phyloP scores from a whole-genome alignment of 2,329 filamentous ascomycete genomes.

The Metarhizium brunneum region DNA sequence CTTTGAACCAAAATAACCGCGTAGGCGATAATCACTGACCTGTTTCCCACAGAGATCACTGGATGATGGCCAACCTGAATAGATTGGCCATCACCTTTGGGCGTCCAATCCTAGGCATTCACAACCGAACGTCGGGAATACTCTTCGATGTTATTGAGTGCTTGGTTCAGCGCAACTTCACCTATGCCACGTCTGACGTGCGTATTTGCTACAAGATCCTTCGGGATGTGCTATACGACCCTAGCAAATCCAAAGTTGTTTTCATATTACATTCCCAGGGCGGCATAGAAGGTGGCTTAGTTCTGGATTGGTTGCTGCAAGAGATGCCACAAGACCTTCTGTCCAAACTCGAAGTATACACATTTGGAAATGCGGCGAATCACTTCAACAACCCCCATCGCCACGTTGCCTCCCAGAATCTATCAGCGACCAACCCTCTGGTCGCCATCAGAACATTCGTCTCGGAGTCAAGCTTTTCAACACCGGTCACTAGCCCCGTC shows the following conservation, averaged over 20 bases:
- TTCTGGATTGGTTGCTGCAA: constrained; percentile 68
- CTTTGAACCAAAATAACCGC: not conserved
- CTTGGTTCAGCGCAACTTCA: constrained; percentile 65
- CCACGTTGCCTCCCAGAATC: constrained; percentile 34
- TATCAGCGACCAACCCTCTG: constrained; percentile 23
- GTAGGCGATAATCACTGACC: not conserved
- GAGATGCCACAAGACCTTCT: constrained; percentile 59
- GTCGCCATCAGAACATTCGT: constrained; percentile 23
- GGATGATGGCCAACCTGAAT: constrained; percentile 63
- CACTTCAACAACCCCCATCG: constrained; percentile 72
- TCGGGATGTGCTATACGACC: constrained; percentile 54
- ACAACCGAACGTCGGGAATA: constrained; percentile 66
- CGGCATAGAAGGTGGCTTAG: constrained; percentile 62
- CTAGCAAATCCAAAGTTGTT: constrained; percentile 56
- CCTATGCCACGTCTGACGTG: constrained; percentile 61
- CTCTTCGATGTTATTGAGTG: constrained; percentile 72
- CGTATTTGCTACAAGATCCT: constrained; percentile 52
- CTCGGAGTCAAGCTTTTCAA: constrained; percentile 25
- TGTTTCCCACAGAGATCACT: constrained; percentile 38
- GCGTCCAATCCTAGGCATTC: constrained; percentile 61
- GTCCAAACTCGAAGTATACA: constrained; percentile 64
- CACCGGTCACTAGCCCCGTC: constrained; percentile 11
- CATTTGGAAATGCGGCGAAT: constrained; percentile 70
- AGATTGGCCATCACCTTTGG: constrained; percentile 63
- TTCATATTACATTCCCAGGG: constrained; percentile 72